Percentiles rank a stretch among this genome's conserved stretches.
These are phyloP conservation scores for Singerocomus inundabilis DNA, from an alignment of 1,284 basidiomycete genomes.

Conservation along the genomic window DNA sequence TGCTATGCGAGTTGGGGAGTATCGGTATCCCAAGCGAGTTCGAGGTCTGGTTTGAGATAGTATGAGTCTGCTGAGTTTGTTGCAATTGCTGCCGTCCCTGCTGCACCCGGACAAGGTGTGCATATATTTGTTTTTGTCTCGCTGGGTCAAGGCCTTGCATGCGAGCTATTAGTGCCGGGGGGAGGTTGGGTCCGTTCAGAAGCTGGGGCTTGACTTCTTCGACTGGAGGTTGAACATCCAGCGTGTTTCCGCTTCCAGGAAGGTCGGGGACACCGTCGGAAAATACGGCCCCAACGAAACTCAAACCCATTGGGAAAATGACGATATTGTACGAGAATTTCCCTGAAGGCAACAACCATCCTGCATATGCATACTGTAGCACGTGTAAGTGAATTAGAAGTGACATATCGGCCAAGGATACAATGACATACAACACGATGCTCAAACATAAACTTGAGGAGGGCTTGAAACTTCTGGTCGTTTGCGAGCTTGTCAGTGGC, in stretches of 20 bases:
- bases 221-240: conserved; percentile 3
- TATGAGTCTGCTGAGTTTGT: conserved; percentile 27
- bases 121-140: conserved; percentile 19
- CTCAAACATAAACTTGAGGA: conserved; percentile 42
- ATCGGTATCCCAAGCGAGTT: conserved; percentile 14
- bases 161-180: conserved; percentile 17
- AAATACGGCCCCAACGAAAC: conserved; percentile 53
- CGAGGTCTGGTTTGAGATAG: conserved; percentile 12
- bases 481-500: conserved; percentile 35
- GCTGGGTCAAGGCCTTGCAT: conserved; percentile 29
- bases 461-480: conserved; percentile 38
- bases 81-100: conserved; percentile 32
- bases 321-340: conserved; percentile 47
- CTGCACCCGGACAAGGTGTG: conserved; percentile 18
- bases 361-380: conserved; percentile 52
- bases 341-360: conserved; percentile 51
- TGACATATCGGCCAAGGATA: conserved; percentile 6
- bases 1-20: conserved; percentile 12
- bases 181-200: conserved; percentile 1
- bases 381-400: conserved; percentile 10
- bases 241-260: conserved; percentile 26
- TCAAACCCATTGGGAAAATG: conserved; percentile 43
- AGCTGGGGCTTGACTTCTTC: conserved; percentile 25
- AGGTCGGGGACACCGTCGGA: conserved; percentile 58
- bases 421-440: conserved; percentile 42